Conservation (phyloP, 345 rosid genomes). For the Pelargonium nanum region DNA sequence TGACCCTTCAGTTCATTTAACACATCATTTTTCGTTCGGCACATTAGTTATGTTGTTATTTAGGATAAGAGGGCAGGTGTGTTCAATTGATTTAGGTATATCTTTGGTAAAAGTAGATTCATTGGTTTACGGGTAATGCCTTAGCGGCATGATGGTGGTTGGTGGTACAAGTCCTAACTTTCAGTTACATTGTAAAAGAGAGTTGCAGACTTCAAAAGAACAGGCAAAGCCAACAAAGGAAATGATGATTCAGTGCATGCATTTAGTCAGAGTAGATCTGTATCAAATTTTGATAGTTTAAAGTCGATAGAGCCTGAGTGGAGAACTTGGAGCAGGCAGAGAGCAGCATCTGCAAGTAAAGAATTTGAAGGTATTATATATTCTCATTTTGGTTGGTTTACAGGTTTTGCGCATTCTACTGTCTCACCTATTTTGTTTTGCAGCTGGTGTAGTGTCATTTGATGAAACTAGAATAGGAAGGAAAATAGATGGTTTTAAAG, state of each 20-base stretch:
- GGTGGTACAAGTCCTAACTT: slow-evolving; percentile 4
- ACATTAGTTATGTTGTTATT: too few relatives aligned
- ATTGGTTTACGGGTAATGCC: too few relatives aligned
- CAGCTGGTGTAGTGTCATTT: slow-evolving; percentile 49
- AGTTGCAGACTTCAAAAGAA: slow-evolving; percentile 36
- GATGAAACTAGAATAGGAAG: slow-evolving; percentile 6
- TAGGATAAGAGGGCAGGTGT: too few relatives aligned
- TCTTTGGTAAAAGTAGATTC: too few relatives aligned
- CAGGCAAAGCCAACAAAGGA: slow-evolving; percentile 13
- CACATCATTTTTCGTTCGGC: too few relatives aligned
- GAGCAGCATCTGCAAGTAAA: slow-evolving; percentile 43
- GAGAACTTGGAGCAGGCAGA: slow-evolving; percentile 68
- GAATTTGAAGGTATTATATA: slow-evolving; percentile 58
- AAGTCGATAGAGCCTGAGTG: slow-evolving; percentile 39
- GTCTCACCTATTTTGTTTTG: background rate
- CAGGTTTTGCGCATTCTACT: background rate
- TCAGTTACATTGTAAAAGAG: slow-evolving; percentile 47
- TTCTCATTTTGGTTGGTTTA: slow-evolving; percentile 7
- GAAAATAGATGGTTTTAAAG: slow-evolving; percentile 9
- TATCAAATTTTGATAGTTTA: slow-evolving; percentile 20
- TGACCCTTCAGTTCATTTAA: too few relatives aligned
- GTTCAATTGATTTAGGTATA: too few relatives aligned
- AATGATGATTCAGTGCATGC: slow-evolving; percentile 12
- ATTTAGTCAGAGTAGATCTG: slow-evolving; percentile 18
- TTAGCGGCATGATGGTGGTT: background rate